phyloP scores from a whole-genome alignment of 176 grass and related monocot genomes.

The Hyparrhenia diplandra region DNA sequence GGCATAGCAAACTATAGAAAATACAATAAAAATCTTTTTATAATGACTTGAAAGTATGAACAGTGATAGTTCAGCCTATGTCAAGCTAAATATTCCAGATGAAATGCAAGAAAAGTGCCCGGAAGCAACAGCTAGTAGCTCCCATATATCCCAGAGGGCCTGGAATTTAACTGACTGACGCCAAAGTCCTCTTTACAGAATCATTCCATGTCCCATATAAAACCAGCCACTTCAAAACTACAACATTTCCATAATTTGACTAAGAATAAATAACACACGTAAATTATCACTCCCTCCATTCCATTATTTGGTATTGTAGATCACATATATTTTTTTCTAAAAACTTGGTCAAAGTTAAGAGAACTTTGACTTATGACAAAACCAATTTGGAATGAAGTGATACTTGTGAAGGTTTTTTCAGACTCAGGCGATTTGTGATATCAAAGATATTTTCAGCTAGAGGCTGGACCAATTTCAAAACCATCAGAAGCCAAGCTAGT shows the following conservation, averaged over 20 bases:
- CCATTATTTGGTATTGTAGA: background rate
- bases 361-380: background rate
- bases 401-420: background rate
- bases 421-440: background rate
- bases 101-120: background rate
- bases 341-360: background rate
- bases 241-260: background rate
- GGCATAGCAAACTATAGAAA: slow-evolving; percentile 10
- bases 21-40: slow-evolving; percentile 1
- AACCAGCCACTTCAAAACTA: background rate
- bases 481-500: background rate
- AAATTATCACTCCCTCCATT: background rate
- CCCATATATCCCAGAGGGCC: background rate
- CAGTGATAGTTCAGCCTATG: background rate
- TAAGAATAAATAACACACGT: background rate
- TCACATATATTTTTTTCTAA: background rate
- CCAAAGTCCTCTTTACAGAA: background rate
- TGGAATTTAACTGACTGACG: background rate
- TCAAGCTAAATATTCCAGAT: background rate
- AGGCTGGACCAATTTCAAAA: background rate
- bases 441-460: background rate
- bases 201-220: background rate
- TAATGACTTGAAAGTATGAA: background rate
- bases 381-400: background rate
- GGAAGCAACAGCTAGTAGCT: background rate